Conservation (phyloP, 768 basidiomycete genomes). For the Polyporus arcularius region DNA sequence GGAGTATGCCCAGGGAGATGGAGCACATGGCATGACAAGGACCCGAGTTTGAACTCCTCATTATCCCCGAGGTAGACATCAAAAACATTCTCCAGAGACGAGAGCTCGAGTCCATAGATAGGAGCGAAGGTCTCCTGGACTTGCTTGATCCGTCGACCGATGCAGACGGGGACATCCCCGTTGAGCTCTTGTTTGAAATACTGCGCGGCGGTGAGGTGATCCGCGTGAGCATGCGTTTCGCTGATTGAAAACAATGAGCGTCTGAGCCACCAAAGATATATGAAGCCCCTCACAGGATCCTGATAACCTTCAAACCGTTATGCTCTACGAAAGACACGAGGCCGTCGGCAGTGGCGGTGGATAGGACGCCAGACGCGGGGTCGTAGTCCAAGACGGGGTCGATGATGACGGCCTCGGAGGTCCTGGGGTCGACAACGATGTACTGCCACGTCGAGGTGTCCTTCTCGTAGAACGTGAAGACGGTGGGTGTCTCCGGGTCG, state of each 20-base stretch:
- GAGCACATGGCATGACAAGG: conserved; percentile 32
- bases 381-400: conserved; percentile 41
- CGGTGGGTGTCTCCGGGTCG: conserved; percentile 24
- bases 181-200: conserved; percentile 34
- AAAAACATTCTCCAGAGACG: conserved; percentile 30
- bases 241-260: conserved; percentile 12
- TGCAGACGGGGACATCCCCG: conserved; percentile 34
- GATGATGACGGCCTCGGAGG: conserved; percentile 43
- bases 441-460: conserved; percentile 47
- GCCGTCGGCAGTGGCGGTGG: conserved; percentile 35
- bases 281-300: conserved; percentile 33
- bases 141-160: conserved; percentile 36
- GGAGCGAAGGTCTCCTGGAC: conserved; percentile 38
- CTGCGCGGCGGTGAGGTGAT: conserved; percentile 40
- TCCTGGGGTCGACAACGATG: conserved; percentile 57
- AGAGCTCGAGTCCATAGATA: conserved; percentile 33
- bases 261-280: neutral
- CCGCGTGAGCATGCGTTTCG: conserved; percentile 42
- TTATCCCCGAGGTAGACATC: conserved; percentile 38
- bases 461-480: conserved; percentile 31
- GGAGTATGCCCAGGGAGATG: conserved; percentile 42
- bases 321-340: conserved; percentile 33
- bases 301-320: conserved; percentile 32
- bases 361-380: conserved; percentile 30
- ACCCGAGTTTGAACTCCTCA: conserved; percentile 35